These are phyloP conservation scores for Apiotrichum sp. DNA, from an alignment of 1,284 basidiomycete species.

Conservation along the genomic window DNA sequence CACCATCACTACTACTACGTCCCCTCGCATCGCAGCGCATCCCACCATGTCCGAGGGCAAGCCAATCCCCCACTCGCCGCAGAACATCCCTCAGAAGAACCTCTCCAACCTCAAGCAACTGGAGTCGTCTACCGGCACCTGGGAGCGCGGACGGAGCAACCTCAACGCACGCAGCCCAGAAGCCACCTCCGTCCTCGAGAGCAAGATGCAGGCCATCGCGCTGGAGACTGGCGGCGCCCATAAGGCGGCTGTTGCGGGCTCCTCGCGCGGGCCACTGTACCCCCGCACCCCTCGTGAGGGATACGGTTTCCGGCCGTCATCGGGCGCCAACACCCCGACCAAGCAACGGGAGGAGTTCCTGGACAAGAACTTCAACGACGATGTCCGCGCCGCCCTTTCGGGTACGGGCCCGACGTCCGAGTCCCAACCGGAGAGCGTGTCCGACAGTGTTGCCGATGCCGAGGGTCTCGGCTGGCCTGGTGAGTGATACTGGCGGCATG, in stretches of 20 bases:
- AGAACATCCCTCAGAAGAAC: constrained; percentile 24
- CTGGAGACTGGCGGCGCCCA: background rate
- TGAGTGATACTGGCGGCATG: constrained; percentile 41
- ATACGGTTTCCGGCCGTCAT: constrained; percentile 69
- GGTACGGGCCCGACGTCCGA: constrained; percentile 6
- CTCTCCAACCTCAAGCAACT: constrained; percentile 32
- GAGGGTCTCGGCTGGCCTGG: constrained; percentile 94
- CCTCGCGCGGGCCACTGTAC: constrained; percentile 5
- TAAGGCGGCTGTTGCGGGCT: too few species aligned
- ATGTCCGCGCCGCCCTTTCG: constrained; percentile 12
- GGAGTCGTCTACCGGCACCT: constrained; percentile 41
- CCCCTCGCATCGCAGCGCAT: too few species aligned
- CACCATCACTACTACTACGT: too few species aligned
- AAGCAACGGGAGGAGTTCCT: background rate
- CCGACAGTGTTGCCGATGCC: constrained; percentile 61
- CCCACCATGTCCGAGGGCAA: too few species aligned
- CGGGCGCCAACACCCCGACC: constrained; percentile 58
- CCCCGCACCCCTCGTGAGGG: constrained; percentile 54
- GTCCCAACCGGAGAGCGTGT: constrained; percentile 16
- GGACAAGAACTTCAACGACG: constrained; percentile 15
- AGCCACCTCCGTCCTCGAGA: constrained; percentile 21
- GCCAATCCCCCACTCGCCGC: background rate
- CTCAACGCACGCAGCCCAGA: constrained; percentile 38
- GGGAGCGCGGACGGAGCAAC: constrained; percentile 38
- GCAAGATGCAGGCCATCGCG: constrained; percentile 5